These are phyloP conservation scores for Porodaedalea pini DNA, from an alignment of 1,284 basidiomycete species.

Conservation along the genomic window DNA sequence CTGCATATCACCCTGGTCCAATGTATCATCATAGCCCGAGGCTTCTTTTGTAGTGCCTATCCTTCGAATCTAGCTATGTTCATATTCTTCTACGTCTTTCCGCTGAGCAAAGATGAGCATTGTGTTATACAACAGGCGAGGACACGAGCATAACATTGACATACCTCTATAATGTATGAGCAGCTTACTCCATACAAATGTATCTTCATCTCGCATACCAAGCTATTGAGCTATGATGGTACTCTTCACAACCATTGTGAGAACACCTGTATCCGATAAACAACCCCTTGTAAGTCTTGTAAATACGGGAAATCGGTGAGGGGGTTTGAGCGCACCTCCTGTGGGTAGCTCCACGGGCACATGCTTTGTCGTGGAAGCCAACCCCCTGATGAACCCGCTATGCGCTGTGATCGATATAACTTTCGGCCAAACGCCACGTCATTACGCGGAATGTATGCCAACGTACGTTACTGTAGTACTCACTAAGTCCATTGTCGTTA, in stretches of 20 bases:
- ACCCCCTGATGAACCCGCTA: conserved; percentile 54
- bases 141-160: no score
- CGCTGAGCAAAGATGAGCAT: no score
- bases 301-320: background rate
- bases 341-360: conserved; percentile 47
- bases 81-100: no score
- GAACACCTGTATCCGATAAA: conserved; percentile 1
- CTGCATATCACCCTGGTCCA: no score
- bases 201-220: no score
- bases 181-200: no score
- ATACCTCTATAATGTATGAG: no score
- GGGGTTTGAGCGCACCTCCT: conserved; percentile 44
- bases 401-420: conserved; percentile 66
- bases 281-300: background rate
- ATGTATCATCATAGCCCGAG: no score
- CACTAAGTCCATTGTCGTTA: conserved; percentile 47
- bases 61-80: no score
- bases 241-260: conserved; percentile 17
- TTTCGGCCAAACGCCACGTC: no score
- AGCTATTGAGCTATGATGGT: background rate
- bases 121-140: no score
- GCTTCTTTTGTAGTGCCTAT: no score
- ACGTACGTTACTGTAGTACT: conserved; percentile 25
- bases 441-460: background rate
- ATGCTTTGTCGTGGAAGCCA: conserved; percentile 45